phyloP scores from a whole-genome alignment of 2,329 filamentous ascomycete genomes.

The Venturia nashicola region DNA sequence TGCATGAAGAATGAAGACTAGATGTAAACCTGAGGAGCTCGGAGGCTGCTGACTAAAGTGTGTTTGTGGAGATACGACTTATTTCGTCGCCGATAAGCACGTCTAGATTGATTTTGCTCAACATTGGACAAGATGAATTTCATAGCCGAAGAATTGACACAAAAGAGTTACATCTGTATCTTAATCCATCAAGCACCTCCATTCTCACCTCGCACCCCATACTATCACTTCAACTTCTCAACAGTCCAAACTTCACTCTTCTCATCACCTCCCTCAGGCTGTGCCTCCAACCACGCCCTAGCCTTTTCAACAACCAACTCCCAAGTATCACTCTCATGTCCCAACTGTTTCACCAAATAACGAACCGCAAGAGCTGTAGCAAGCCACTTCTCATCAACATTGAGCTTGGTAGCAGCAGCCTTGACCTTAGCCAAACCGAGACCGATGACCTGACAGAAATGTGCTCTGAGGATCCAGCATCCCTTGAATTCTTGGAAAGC shows the following conservation, averaged over 20 bases:
- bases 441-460: slow-evolving; percentile 16
- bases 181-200: too few relatives aligned
- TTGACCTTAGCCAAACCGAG: slow-evolving; percentile 10
- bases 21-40: too few relatives aligned
- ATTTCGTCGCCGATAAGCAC: too few relatives aligned
- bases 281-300: slow-evolving; percentile 33
- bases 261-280: slow-evolving; percentile 12
- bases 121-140: too few relatives aligned
- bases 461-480: slow-evolving; percentile 31
- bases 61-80: too few relatives aligned
- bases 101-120: too few relatives aligned
- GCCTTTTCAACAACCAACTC: slow-evolving; percentile 53
- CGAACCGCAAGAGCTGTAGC: slow-evolving; percentile 33
- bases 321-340: slow-evolving; percentile 43
- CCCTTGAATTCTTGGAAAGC: slow-evolving; percentile 45
- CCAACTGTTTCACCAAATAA: slow-evolving; percentile 36
- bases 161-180: too few relatives aligned
- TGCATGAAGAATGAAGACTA: too few relatives aligned
- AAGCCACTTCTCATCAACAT: slow-evolving; percentile 13
- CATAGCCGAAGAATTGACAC: too few relatives aligned
- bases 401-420: slow-evolving; percentile 9
- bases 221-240: background rate
- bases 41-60: too few relatives aligned
- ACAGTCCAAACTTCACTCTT: slow-evolving; percentile 4
- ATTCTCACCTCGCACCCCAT: background rate